These are phyloP conservation scores for Metarhizium anisopliae DNA, from an alignment of 2,329 filamentous ascomycete genomes.

Conservation along the genomic window DNA sequence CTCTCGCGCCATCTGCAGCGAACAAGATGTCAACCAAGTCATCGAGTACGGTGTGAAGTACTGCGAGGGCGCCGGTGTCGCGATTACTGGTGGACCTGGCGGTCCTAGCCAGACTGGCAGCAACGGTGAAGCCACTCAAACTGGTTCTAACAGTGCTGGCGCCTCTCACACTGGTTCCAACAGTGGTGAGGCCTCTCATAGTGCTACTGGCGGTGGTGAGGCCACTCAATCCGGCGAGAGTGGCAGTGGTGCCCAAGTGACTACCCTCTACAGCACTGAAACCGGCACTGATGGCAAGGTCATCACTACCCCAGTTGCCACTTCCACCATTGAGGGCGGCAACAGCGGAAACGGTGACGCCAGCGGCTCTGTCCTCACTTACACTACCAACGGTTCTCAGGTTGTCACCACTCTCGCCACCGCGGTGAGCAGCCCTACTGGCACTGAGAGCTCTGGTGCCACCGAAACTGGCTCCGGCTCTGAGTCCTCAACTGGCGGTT, in stretches of 20 bases:
- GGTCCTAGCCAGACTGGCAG: not conserved
- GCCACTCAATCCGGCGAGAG: not conserved
- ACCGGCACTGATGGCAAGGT: slow-evolving; percentile 22
- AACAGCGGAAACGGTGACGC: slow-evolving; percentile 10
- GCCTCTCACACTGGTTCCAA: not conserved
- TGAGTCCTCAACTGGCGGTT: slow-evolving; percentile 11
- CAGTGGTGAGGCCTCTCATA: not conserved
- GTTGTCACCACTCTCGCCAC: slow-evolving; percentile 19
- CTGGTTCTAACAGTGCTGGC: slow-evolving; percentile 11
- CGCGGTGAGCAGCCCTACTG: slow-evolving; percentile 10
- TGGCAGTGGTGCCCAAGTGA: slow-evolving; percentile 12
- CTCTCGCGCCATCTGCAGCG: slow-evolving; percentile 32
- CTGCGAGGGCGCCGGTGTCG: slow-evolving; percentile 28
- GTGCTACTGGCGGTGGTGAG: slow-evolving; percentile 13
- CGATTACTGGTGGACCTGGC: slow-evolving; percentile 16
- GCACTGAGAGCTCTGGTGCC: slow-evolving; percentile 11
- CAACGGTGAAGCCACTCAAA: not conserved
- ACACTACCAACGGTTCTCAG: slow-evolving; percentile 12
- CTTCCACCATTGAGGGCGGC: slow-evolving; percentile 21
- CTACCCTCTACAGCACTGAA: slow-evolving; percentile 28
- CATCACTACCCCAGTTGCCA: slow-evolving; percentile 26
- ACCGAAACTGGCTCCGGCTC: slow-evolving; percentile 8
- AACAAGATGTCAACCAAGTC: slow-evolving; percentile 24
- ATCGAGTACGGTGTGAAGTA: slow-evolving; percentile 29
- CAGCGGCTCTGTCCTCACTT: slow-evolving; percentile 12